Evolutionary conservation across 1,139 yeast genomes (phyloP).

Genomic region (Yamadazyma diospyri): DNA sequence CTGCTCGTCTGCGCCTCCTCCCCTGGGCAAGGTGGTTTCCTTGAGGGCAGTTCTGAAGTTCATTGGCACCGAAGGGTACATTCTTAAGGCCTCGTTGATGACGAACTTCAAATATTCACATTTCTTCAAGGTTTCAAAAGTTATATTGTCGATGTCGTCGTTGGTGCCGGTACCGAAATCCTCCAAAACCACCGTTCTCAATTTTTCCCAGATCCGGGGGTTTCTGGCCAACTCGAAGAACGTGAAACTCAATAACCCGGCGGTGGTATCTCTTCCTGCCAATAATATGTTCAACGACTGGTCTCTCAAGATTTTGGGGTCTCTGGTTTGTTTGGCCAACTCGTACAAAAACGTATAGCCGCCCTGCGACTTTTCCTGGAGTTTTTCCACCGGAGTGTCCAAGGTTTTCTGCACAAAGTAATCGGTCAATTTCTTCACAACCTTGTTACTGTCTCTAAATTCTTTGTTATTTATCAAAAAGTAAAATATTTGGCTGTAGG

Average conservation of each 20-base stretch:
- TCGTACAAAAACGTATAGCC: slow-evolving; percentile 44
- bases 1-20: slow-evolving; percentile 46
- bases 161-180: slow-evolving; percentile 36
- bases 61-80: slow-evolving; percentile 52
- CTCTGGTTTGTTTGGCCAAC: slow-evolving; percentile 42
- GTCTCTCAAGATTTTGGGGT: slow-evolving; percentile 40
- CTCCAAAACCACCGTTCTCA: slow-evolving; percentile 29
- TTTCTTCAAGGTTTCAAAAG: slow-evolving; percentile 47
- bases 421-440: slow-evolving; percentile 35
- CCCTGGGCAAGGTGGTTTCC: slow-evolving; percentile 49
- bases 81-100: slow-evolving; percentile 46
- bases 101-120: slow-evolving; percentile 46
- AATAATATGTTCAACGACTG: slow-evolving; percentile 43
- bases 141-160: slow-evolving; percentile 26
- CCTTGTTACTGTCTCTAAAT: slow-evolving; percentile 25
- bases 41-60: slow-evolving; percentile 43
- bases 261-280: slow-evolving; percentile 49
- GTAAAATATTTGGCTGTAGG: slow-evolving; percentile 27
- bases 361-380: slow-evolving; percentile 33
- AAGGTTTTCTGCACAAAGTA: slow-evolving; percentile 26
- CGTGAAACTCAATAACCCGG: slow-evolving; percentile 42
- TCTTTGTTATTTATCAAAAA: slow-evolving; percentile 26
- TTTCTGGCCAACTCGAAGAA: slow-evolving; percentile 40
- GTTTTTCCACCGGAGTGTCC: slow-evolving; percentile 22
- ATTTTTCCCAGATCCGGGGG: slow-evolving; percentile 32